phyloP scores from a whole-genome alignment of 2,329 filamentous ascomycete species.

The Pseudocercospora macadamiae region DNA sequence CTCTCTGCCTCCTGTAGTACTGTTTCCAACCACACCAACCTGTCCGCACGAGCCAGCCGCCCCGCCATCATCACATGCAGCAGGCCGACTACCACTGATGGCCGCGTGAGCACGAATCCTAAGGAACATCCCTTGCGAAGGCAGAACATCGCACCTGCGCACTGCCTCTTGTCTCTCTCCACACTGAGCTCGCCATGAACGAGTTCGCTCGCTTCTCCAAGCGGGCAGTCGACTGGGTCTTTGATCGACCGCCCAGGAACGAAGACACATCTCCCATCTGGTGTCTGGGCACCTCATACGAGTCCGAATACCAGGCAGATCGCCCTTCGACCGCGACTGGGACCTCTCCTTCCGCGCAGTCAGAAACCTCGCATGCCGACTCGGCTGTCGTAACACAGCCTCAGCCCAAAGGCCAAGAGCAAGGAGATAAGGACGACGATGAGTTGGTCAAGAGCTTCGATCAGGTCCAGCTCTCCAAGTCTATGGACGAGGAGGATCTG shows the following conservation, averaged over 20 bases:
- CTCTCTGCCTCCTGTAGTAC: not conserved
- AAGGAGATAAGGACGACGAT: constrained; percentile 25
- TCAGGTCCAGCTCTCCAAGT: constrained; percentile 33
- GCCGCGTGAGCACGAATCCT: constrained; percentile 2
- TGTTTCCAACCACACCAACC: not conserved
- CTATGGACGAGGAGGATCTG: constrained; percentile 40
- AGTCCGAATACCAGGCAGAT: constrained; percentile 36
- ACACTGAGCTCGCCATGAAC: constrained; percentile 54
- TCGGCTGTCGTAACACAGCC: constrained; percentile 36
- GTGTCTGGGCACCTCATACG: constrained; percentile 70
- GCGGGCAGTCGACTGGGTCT: constrained; percentile 86
- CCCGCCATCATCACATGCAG: constrained; percentile 8
- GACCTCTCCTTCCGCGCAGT: constrained; percentile 36
- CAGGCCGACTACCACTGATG: not conserved
- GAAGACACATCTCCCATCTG: constrained; percentile 77
- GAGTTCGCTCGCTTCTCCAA: constrained; percentile 75
- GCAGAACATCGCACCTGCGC: not conserved
- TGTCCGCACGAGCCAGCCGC: not conserved
- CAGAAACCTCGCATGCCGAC: constrained; percentile 37
- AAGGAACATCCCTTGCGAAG: not conserved
- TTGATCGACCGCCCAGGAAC: constrained; percentile 87
- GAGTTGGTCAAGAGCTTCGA: constrained; percentile 33
- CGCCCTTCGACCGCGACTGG: constrained; percentile 26
- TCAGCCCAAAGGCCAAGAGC: constrained; percentile 20
- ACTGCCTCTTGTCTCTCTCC: not conserved